These are phyloP conservation scores for Colletotrichum paranaense DNA, from an alignment of 2,329 filamentous ascomycete genomes.

Conservation along the genomic window DNA sequence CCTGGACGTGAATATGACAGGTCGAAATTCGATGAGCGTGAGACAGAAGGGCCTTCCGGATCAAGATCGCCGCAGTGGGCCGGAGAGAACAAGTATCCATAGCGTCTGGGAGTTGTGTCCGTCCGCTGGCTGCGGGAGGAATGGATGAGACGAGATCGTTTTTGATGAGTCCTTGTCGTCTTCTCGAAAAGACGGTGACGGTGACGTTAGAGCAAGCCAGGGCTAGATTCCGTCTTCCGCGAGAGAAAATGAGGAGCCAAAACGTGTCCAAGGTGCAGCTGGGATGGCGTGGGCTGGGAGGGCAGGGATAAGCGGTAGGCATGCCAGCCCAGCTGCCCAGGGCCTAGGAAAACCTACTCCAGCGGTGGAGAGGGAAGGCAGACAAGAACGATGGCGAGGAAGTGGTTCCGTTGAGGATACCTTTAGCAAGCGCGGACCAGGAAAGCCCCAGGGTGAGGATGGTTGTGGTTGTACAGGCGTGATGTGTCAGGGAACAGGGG, in stretches of 20 bases:
- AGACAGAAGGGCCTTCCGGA: constrained; percentile 16
- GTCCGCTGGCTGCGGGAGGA: not conserved
- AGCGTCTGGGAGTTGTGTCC: not conserved
- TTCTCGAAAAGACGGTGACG: constrained; percentile 36
- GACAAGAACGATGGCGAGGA: not conserved
- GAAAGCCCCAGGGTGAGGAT: not conserved
- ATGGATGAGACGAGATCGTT: constrained; percentile 26
- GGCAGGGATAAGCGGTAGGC: constrained; percentile 19
- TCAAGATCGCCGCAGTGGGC: constrained; percentile 22
- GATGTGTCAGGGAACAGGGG: constrained; percentile 32
- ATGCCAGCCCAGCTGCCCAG: not conserved
- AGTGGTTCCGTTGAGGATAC: not conserved
- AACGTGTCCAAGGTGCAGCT: constrained; percentile 31
- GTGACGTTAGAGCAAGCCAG: constrained; percentile 32
- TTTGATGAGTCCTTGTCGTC: constrained; percentile 11
- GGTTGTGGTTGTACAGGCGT: not conserved
- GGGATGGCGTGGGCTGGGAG: constrained; percentile 9
- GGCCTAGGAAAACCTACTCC: not conserved
- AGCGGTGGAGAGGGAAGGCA: not conserved
- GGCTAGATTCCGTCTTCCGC: constrained; percentile 31
- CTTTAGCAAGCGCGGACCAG: not conserved
- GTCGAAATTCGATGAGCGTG: constrained; percentile 20
- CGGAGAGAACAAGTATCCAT: not conserved
- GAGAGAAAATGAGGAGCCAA: constrained; percentile 33
- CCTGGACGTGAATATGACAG: constrained; percentile 11